These are phyloP conservation scores for Pythium utonaiense DNA, from an alignment of 352 stramenopile species.

Conservation along the genomic window DNA sequence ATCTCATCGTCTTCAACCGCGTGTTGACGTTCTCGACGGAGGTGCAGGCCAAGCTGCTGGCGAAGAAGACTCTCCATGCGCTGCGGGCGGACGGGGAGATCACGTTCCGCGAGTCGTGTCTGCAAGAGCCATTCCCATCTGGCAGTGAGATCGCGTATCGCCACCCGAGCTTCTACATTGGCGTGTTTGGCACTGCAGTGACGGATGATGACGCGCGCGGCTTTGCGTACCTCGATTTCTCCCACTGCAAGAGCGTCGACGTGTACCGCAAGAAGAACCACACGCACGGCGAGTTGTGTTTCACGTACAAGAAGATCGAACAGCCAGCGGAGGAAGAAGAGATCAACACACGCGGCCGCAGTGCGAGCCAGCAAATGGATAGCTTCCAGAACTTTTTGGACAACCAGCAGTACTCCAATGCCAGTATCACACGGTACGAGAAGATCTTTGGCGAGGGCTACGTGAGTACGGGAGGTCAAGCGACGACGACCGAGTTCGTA, in stretches of 20 bases:
- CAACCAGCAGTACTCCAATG: conserved; percentile 35
- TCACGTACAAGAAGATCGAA: conserved; percentile 33
- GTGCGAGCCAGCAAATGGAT: conserved; percentile 28
- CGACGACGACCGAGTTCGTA: conserved; percentile 38
- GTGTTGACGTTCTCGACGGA: conserved; percentile 36
- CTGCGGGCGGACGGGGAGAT: conserved; percentile 29
- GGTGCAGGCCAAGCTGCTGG: conserved; percentile 22
- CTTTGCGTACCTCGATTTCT: conserved; percentile 26
- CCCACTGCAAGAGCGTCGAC: conserved; percentile 26
- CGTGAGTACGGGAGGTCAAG: conserved; percentile 33
- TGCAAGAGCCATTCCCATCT: conserved; percentile 32
- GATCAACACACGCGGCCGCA: conserved; percentile 24
- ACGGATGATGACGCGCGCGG: conserved; percentile 24
- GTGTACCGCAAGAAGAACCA: conserved; percentile 36
- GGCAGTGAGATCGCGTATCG: conserved; percentile 25
- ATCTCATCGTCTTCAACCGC: conserved; percentile 37
- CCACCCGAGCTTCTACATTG: conserved; percentile 41
- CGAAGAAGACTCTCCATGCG: conserved; percentile 25
- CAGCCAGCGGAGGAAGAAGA: conserved; percentile 27
- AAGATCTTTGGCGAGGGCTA: conserved; percentile 42
- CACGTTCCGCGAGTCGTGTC: conserved; percentile 36
- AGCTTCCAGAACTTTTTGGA: conserved; percentile 41
- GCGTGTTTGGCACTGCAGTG: conserved; percentile 27
- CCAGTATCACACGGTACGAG: conserved; percentile 35
- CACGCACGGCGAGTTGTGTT: conserved; percentile 38